Evolutionary conservation across 306 rosid genomes (phyloP), one percentile per base, ranked within the genome.

Genomic region (Ormosia semicastrata): DNA sequence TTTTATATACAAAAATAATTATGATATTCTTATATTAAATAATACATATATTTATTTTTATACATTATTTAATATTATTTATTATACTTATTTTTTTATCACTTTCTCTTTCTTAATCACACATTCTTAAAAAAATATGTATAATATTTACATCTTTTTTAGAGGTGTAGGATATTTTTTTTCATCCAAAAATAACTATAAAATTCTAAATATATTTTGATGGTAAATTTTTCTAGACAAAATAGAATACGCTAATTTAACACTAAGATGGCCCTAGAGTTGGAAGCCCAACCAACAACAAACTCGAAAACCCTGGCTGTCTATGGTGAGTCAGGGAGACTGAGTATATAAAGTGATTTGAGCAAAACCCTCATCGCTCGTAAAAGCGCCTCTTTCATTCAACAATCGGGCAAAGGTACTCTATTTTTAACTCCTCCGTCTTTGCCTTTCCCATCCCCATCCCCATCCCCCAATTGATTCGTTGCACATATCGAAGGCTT

Each of bases 401-500:
- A 43, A 60, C 17, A 9, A 18, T 40, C 39, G 10, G 39, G 40
- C 14, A 24, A 44, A 68, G 57, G 80, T 75, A 33, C 4, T 4
- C 2, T 60, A 7, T 6, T n/a, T 2, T 54, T 15, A 41, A 17
- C 1, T 43, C 10, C 14, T 24, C 24, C 1, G 24, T 24, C 24
- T 24, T 24, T 24, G 24, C 30, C 36, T 47, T 30, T 47, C 7
- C 1, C 5, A 33, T 10, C 53, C 15, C 30, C 36, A 30, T 30
- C 30, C 7, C 1, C 5, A 33, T 10, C 53, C 15, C 14, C 43
- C 44, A 24, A 24, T 32, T 7, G 0, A 43, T 46, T 11, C 0
- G 4, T 24, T 17, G 97, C 80, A 72, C 87, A 73, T 56, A 84
- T 89, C 91, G 90, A 91, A 89, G 94, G 93, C 84, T 87, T 90